These are phyloP conservation scores for Amaranthus hypochondriacus DNA, from an alignment of 148 eudicot species.

Conservation along the genomic window DNA sequence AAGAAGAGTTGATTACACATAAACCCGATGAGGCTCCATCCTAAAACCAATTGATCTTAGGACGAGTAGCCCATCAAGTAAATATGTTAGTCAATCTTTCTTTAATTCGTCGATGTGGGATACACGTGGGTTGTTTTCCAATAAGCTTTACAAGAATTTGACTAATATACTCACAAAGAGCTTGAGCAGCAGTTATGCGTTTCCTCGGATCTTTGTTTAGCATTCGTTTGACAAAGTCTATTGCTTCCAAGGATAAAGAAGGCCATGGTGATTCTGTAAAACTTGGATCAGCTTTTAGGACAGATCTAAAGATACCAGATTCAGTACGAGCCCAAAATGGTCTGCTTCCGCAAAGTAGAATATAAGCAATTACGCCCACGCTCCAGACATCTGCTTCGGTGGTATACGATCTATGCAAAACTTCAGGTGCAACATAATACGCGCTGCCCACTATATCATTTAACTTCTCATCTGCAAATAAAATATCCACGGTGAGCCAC, in stretches of 20 bases:
- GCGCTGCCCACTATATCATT: slow-evolving; percentile 99
- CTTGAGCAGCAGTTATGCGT: slow-evolving; percentile 92
- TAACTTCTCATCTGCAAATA: slow-evolving; percentile 67
- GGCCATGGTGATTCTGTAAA: slow-evolving; percentile 96
- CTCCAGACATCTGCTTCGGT: slow-evolving; percentile 99
- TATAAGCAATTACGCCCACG: slow-evolving; percentile 89
- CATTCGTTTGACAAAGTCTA: slow-evolving; percentile 80
- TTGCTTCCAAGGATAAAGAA: slow-evolving; percentile 68
- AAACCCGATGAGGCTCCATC: too few relatives aligned
- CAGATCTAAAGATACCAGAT: slow-evolving; percentile 88
- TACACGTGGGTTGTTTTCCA: too few relatives aligned
- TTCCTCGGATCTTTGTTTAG: slow-evolving; percentile 91
- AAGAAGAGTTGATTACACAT: too few relatives aligned
- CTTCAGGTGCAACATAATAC: slow-evolving; percentile 98
- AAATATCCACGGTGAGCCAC: neutral
- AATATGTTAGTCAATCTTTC: too few relatives aligned
- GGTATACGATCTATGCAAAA: slow-evolving; percentile 83
- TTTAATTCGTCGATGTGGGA: too few relatives aligned
- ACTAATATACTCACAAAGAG: slow-evolving; percentile 53
- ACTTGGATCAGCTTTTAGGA: slow-evolving; percentile 88
- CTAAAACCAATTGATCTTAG: too few relatives aligned
- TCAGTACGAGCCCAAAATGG: slow-evolving; percentile 99
- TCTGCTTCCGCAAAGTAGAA: slow-evolving; percentile 87
- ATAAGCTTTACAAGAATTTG: neutral
- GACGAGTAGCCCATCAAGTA: too few relatives aligned